Evolutionary conservation across 345 rosid genomes (phyloP).

Genomic region (Eucalyptus curtisii): DNA sequence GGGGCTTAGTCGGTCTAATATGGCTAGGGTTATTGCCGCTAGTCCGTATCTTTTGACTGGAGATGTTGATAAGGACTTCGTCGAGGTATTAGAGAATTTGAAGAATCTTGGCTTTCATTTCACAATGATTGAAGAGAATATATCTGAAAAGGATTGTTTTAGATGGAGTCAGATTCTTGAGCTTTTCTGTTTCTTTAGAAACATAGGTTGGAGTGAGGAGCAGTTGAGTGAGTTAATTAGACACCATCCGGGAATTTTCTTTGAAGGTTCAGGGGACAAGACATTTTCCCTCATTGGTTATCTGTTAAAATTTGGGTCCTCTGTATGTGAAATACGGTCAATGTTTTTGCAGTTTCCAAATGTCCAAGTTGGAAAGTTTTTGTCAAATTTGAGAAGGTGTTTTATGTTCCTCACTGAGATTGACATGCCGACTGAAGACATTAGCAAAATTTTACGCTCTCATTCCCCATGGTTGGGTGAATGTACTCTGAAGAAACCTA

Average conservation of each 20-base stretch:
- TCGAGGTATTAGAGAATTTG: conserved; percentile 32
- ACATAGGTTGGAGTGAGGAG: conserved; percentile 10
- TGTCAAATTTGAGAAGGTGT: conserved; percentile 42
- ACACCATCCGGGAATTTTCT: conserved; percentile 41
- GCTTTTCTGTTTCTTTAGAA: conserved; percentile 28
- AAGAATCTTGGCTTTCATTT: conserved; percentile 30
- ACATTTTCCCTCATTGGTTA: conserved; percentile 31
- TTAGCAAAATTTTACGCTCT: conserved; percentile 28
- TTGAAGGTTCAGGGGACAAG: conserved; percentile 40
- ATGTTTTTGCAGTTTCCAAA: conserved; percentile 45
- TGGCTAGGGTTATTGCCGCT: conserved; percentile 28
- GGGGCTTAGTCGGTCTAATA: conserved; percentile 32
- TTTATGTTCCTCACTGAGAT: conserved; percentile 34
- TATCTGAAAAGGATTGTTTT: conserved; percentile 21
- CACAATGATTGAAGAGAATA: conserved; percentile 32
- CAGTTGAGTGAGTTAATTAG: conserved; percentile 37
- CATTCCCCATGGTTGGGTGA: conserved; percentile 40
- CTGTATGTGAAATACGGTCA: conserved; percentile 22
- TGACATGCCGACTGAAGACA: conserved; percentile 40
- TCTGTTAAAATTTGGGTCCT: conserved; percentile 42
- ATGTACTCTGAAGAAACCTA: conserved; percentile 39
- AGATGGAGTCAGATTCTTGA: conserved; percentile 46
- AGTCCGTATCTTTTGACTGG: conserved; percentile 51
- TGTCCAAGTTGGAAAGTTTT: conserved; percentile 25
- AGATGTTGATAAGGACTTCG: conserved; percentile 25